phyloP scores from a whole-genome alignment of 495 filamentous ascomycete genomes.

The Neurospora sublineolata region DNA sequence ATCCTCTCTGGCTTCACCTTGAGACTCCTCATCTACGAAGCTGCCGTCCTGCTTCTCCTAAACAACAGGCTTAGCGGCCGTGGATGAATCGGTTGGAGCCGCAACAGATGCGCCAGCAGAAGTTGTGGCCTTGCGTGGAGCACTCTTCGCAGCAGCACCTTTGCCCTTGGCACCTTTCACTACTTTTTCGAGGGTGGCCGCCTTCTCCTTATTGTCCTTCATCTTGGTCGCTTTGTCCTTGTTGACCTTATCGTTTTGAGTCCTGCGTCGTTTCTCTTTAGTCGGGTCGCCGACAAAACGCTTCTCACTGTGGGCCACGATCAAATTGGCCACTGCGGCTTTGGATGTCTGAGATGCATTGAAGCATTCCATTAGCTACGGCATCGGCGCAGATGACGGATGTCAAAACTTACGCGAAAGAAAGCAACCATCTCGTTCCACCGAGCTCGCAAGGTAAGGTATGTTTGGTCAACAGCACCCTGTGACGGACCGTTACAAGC shows the following conservation, averaged over 20 bases:
- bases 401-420: not conserved
- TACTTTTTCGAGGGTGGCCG: not conserved
- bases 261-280: not conserved
- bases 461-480: too few relatives aligned
- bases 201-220: not conserved
- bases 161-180: not conserved
- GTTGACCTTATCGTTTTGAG: not conserved
- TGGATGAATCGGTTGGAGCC: not conserved
- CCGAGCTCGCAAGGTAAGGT: not conserved
- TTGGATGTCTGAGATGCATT: not conserved
- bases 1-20: not conserved
- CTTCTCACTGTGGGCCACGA: not conserved
- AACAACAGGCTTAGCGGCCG: not conserved
- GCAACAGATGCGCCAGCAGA: not conserved
- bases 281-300: not conserved
- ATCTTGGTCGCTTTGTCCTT: not conserved
- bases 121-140: not conserved
- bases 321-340: not conserved
- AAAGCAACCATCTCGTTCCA: not conserved
- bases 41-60: not conserved
- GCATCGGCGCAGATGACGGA: not conserved
- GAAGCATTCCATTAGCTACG: not conserved
- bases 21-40: not conserved
- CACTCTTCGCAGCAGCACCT: not conserved
- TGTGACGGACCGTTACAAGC: too few relatives aligned